Conservation (phyloP, 1,284 basidiomycete genomes). For the Apiotrichum gamsii region DNA sequence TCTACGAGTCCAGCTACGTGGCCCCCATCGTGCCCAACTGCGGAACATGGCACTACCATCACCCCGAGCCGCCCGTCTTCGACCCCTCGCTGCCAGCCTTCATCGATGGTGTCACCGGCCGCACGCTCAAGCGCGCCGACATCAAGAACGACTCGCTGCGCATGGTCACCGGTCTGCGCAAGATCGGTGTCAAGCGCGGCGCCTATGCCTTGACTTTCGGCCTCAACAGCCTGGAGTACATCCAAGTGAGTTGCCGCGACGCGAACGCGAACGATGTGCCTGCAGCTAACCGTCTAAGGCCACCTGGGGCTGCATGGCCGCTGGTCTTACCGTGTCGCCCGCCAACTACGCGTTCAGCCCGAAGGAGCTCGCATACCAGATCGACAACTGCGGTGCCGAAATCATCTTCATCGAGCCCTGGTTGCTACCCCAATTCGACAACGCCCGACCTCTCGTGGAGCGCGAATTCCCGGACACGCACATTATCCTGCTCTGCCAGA, state of each 20-base stretch:
- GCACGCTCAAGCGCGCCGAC: constrained; percentile 55
- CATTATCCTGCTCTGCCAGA: constrained; percentile 5
- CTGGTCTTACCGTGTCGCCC: constrained; percentile 28
- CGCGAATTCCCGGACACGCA: background rate
- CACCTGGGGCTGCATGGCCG: constrained; percentile 53
- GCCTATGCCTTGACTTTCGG: constrained; percentile 40
- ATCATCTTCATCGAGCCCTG: constrained; percentile 55
- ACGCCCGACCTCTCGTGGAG: constrained; percentile 12
- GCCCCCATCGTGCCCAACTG: constrained; percentile 28
- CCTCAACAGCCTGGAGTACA: constrained; percentile 57
- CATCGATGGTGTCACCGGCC: constrained; percentile 60
- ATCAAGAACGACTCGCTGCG: constrained; percentile 55
- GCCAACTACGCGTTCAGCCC: constrained; percentile 39
- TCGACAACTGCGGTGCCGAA: constrained; percentile 53
- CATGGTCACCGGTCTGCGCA: constrained; percentile 54
- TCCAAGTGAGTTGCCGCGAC: no score
- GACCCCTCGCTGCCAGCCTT: constrained; percentile 52
- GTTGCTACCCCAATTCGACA: constrained; percentile 45
- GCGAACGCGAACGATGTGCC: no score
- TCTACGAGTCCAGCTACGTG: constrained; percentile 25
- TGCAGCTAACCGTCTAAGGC: no score
- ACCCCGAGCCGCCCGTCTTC: background rate
- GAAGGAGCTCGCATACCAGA: constrained; percentile 40
- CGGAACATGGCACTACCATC: constrained; percentile 4
- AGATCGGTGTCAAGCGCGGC: constrained; percentile 24